Base-by-base conservation (phyloP, 2,329 filamentous ascomycete species). In the Botrytis paeoniae region DNA sequence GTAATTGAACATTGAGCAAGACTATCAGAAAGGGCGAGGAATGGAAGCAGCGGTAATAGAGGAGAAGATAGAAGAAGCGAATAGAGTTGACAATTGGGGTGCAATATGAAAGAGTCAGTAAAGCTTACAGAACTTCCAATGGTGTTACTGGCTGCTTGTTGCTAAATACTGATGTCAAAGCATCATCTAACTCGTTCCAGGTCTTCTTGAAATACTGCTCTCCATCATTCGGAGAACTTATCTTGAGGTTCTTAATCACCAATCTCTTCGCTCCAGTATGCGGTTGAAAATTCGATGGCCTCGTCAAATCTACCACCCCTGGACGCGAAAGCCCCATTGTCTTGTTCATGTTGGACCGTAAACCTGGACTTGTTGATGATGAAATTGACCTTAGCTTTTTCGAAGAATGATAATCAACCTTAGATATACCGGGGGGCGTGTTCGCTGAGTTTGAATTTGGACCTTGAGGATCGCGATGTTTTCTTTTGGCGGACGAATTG, bases 171-270 rank as follows among this genome's bases (percentile, higher is more conserved):
- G 90, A 88, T 18, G 87, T 85, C 70, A 99, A 83, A 1, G 94
- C 93, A 51, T 86, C 85, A 73, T 93, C 89, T 9, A 98, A 85
- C 80, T 97, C 92, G 59, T 84, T 83, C 89, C 92, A 93, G 5
- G 90, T 91, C 78, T 90, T 89, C 59, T 90, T 86, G 78, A 97
- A 93, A 84, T 97, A 98, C 75, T 89, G 86, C 75, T 92, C 89
- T 32, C 92, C 88, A 78, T 94, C 89, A 85, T 70, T 83, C 79
- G 57, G 82, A 81, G 73, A 87, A 83, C 86, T 86, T 1, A 88
- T 87, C 74, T 92, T 90, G 76, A 98, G 87, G 81, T 98, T 98
- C 87, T 97, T 97, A 78, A 99, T 93, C n/a, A 95, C 89, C 63
- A 99, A 88, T 82, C 92, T 95, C 85, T 92, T 95, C 32, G 93